A percentile compares a stretch with the other conserved stretches of the same genome.
Evolutionary conservation across 331 rosid species (phyloP).

Genomic region (Pyrus hybrid): DNA sequence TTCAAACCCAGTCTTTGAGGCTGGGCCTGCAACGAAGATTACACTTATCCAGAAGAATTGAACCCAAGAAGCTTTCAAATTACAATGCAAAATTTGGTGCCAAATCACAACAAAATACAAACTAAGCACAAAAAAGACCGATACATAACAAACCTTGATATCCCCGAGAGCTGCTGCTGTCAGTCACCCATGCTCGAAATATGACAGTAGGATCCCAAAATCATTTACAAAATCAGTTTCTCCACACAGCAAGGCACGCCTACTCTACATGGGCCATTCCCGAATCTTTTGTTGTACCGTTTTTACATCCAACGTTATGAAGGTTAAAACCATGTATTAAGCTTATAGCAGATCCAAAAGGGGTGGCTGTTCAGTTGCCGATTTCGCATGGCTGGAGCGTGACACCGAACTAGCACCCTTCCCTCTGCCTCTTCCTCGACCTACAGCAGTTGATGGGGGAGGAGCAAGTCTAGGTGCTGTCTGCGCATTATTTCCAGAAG

Average conservation of each 20-base stretch:
- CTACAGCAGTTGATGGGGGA: constrained; percentile 73
- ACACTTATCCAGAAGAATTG: constrained; percentile 6
- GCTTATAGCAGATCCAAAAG: constrained; percentile 69
- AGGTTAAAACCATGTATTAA: constrained; percentile 13
- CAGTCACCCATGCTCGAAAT: constrained; percentile 20
- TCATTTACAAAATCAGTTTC: constrained; percentile 29
- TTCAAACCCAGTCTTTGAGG: constrained; percentile 3
- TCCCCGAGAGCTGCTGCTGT: constrained; percentile 17
- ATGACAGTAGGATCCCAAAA: constrained; percentile 20
- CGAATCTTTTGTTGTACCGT: constrained; percentile 19
- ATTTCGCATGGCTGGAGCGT: constrained; percentile 43
- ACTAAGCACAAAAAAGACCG: constrained; percentile 35
- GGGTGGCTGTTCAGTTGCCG: constrained; percentile 59
- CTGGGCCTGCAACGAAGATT: constrained; percentile 12
- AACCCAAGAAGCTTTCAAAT: constrained; percentile 2
- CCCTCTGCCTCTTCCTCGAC: constrained; percentile 94
- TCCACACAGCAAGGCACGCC: constrained; percentile 23
- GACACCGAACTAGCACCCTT: constrained; percentile 42
- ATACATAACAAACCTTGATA: constrained; percentile 31
- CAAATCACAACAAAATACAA: constrained; percentile 35
- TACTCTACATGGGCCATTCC: constrained; percentile 22
- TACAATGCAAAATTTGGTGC: constrained; percentile 26
- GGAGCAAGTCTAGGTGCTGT: constrained; percentile 81
- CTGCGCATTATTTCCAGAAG: constrained; percentile 60
- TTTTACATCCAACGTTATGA: constrained; percentile 4